Percentiles rank a stretch among this genome's conserved stretches.
phyloP scores from a whole-genome alignment of 108 stramenopile species.

The Pseudonitzschia pungens region DNA sequence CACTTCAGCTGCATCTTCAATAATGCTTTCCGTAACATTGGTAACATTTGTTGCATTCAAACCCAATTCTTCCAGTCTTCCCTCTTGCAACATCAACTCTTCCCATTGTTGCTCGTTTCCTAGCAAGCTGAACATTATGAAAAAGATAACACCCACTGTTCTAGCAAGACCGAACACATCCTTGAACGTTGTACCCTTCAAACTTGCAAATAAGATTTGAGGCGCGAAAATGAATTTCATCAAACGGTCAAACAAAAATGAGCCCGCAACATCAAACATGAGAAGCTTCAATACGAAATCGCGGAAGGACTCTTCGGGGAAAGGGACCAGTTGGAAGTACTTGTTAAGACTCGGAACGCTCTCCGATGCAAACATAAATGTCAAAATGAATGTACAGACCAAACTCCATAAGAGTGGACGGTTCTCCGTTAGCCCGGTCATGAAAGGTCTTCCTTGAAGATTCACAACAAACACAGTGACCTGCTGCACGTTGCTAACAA shows the following conservation, averaged over 20 bases:
- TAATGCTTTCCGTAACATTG: slow-evolving; percentile 22
- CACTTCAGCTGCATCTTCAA: slow-evolving; percentile 1
- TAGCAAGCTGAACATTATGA: slow-evolving; percentile 79
- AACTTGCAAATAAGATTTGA: slow-evolving; percentile 83
- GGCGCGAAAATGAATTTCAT: slow-evolving; percentile 93
- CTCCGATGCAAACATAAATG: slow-evolving; percentile 91
- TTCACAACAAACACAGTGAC: slow-evolving; percentile 98
- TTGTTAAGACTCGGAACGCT: slow-evolving; percentile 91
- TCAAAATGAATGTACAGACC: slow-evolving; percentile 83
- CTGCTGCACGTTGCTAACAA: slow-evolving; percentile 94
- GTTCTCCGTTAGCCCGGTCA: slow-evolving; percentile 97
- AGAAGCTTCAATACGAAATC: slow-evolving; percentile 85
- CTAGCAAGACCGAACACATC: slow-evolving; percentile 70
- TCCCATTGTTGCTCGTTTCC: slow-evolving; percentile 82
- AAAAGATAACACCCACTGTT: slow-evolving; percentile 76
- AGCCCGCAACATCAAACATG: slow-evolving; percentile 68
- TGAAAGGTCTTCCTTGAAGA: slow-evolving; percentile 97
- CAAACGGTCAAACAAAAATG: slow-evolving; percentile 89
- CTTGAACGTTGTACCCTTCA: slow-evolving; percentile 87
- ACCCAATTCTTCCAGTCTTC: slow-evolving; percentile 50
- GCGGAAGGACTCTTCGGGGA: slow-evolving; percentile 91
- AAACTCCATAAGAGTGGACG: slow-evolving; percentile 91
- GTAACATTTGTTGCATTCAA: slow-evolving; percentile 35
- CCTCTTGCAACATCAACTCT: slow-evolving; percentile 77
- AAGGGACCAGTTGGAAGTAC: slow-evolving; percentile 96